Percentiles rank a stretch among this genome's conserved stretches.
Evolutionary conservation across 2,329 filamentous ascomycete genomes (phyloP).

Genomic region (Coniochaeta prunicola): DNA sequence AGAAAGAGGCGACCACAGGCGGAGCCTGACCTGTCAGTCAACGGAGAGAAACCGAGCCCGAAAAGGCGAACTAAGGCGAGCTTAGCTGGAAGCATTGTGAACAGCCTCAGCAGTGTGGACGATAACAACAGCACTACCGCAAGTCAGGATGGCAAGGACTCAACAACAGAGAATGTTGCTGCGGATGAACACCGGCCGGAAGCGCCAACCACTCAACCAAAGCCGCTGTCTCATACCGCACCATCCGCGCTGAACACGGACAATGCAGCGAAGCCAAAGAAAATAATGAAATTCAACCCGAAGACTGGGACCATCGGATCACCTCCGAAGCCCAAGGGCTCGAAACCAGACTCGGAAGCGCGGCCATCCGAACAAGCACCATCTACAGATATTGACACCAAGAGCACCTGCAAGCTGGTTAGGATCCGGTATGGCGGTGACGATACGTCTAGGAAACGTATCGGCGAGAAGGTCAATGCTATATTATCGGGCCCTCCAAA

Average conservation of each 20-base stretch:
- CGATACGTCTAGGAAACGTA: constrained; percentile 29
- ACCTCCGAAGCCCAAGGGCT: constrained; percentile 46
- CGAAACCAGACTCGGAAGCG: constrained; percentile 10
- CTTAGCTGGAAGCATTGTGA: not conserved
- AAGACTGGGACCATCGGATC: constrained; percentile 57
- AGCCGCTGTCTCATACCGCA: not conserved
- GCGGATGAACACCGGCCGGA: not conserved
- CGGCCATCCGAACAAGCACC: constrained; percentile 8
- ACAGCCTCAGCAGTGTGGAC: not conserved
- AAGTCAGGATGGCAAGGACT: not conserved
- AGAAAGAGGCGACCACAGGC: not conserved
- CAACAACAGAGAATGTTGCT: not conserved
- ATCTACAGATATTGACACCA: constrained; percentile 24
- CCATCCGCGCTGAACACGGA: constrained; percentile 1
- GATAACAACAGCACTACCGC: not conserved
- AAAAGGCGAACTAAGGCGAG: not conserved
- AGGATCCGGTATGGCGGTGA: constrained; percentile 53
- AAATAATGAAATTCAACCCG: constrained; percentile 48
- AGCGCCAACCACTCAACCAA: not conserved
- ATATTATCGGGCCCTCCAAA: constrained; percentile 40
- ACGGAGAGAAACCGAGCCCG: not conserved
- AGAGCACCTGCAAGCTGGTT: constrained; percentile 36
- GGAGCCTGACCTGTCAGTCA: not conserved
- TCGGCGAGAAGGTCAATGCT: constrained; percentile 55
- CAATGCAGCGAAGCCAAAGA: constrained; percentile 29